phyloP scores from a whole-genome alignment of 345 rosid species.

The Nephelium lappaceum region DNA sequence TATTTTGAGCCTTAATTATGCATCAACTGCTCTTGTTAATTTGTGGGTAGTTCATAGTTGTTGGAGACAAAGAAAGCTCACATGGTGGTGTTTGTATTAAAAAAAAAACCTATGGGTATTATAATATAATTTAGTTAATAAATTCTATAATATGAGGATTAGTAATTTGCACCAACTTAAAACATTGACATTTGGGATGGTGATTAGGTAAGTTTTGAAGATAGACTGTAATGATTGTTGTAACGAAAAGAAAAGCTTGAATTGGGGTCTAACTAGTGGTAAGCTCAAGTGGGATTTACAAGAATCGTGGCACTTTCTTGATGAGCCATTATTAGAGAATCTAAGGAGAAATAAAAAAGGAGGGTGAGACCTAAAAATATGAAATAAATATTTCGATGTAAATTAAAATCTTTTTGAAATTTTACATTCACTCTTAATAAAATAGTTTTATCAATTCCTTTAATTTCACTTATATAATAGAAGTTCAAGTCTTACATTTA shows the following conservation, averaged over 20 bases:
- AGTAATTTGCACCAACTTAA: conserved; percentile 25
- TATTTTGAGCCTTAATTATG: conserved; percentile 23
- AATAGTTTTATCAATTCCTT: too few species aligned
- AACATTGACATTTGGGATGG: conserved; percentile 33
- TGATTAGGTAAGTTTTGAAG: conserved; percentile 16
- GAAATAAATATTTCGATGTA: too few species aligned
- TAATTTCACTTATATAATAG: too few species aligned
- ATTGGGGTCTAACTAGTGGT: neutral
- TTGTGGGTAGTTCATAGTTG: conserved; percentile 16
- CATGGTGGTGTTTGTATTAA: neutral
- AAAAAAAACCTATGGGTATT: neutral
- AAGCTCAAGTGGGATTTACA: neutral
- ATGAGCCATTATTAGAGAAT: neutral
- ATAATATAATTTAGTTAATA: too few species aligned
- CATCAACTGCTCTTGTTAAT: conserved; percentile 18
- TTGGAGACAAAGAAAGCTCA: conserved; percentile 29
- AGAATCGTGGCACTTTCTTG: neutral
- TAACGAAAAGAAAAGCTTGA: neutral
- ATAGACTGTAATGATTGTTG: neutral
- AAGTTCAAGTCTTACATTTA: too few species aligned
- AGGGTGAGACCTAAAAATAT: neutral
- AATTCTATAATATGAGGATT: neutral
- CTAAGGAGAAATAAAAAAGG: too few species aligned
- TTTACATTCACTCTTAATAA: too few species aligned
- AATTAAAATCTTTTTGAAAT: too few species aligned